Percentiles rank a stretch among this genome's conserved stretches.
phyloP scores from a whole-genome alignment of 2,329 filamentous ascomycete genomes.

The Calonectria fujianensis region DNA sequence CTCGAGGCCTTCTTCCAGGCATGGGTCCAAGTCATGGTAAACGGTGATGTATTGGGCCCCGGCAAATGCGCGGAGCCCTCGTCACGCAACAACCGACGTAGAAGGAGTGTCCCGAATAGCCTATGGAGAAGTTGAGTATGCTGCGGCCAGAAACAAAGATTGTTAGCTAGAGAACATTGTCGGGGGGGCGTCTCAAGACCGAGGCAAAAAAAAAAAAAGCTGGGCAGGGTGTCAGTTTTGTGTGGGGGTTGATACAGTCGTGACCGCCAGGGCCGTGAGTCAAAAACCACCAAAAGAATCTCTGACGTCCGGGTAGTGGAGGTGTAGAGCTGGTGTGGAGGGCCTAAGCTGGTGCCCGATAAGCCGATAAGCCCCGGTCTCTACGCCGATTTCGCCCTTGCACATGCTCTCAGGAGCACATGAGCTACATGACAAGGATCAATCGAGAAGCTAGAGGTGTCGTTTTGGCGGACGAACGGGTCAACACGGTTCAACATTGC shows the following conservation, averaged over 20 bases:
- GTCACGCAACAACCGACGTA: constrained; percentile 29
- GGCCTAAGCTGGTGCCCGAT: constrained; percentile 47
- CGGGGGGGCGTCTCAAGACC: constrained; percentile 17
- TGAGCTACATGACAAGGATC: constrained; percentile 19
- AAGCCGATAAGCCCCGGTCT: constrained; percentile 53
- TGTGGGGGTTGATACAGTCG: constrained; percentile 31
- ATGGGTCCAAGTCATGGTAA: constrained; percentile 64
- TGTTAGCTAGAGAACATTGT: constrained; percentile 53
- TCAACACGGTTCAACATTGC: constrained; percentile 5
- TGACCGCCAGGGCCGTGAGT: constrained; percentile 43
- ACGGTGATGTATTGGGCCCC: constrained; percentile 42
- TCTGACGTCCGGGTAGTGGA: constrained; percentile 43
- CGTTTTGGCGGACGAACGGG: constrained; percentile 33
- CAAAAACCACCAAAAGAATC: constrained; percentile 39
- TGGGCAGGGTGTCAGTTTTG: constrained; percentile 23
- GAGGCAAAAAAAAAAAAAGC: constrained; percentile 18
- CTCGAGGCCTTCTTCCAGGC: constrained; percentile 63
- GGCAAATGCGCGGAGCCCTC: constrained; percentile 18
- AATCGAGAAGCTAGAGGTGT: constrained; percentile 3
- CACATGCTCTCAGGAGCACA: constrained; percentile 6
- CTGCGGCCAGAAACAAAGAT: constrained; percentile 47
- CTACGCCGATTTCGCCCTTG: constrained; percentile 50
- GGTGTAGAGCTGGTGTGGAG: constrained; percentile 32
- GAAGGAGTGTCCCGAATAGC: constrained; percentile 47
- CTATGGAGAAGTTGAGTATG: constrained; percentile 39